These are phyloP conservation scores for Apiotrichum gamsii DNA, from an alignment of 1,284 basidiomycete species.

Conservation along the genomic window DNA sequence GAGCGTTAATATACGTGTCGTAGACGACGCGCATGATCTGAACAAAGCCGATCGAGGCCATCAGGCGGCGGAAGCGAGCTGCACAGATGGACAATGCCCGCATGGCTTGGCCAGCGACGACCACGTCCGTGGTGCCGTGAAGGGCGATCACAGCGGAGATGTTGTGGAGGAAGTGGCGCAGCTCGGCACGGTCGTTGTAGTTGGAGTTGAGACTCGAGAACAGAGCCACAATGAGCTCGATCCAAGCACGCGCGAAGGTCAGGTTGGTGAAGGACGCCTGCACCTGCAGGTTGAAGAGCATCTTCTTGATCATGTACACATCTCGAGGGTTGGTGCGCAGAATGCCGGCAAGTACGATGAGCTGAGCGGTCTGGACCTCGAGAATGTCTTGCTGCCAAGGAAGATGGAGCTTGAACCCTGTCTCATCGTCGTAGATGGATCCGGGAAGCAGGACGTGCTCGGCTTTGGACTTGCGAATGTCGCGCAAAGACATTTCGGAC, in stretches of 20 bases:
- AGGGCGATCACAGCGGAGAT: conserved; percentile 60
- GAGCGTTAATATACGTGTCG: conserved; percentile 60
- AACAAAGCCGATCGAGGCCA: conserved; percentile 63
- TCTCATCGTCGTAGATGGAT: conserved; percentile 51
- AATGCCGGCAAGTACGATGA: conserved; percentile 61
- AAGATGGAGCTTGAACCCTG: conserved; percentile 44
- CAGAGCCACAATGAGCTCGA: conserved; percentile 63
- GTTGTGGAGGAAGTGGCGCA: conserved; percentile 62
- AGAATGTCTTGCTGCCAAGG: conserved; percentile 52
- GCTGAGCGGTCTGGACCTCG: conserved; percentile 65
- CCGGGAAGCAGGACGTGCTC: conserved; percentile 63
- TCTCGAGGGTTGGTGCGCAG: conserved; percentile 64
- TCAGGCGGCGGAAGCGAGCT: conserved; percentile 67
- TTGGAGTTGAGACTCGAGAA: conserved; percentile 70
- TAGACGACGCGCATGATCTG: conserved; percentile 65
- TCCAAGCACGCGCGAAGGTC: conserved; percentile 59
- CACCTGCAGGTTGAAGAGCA: conserved; percentile 55
- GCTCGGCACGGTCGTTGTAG: conserved; percentile 65
- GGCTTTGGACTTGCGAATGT: conserved; percentile 66
- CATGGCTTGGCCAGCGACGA: conserved; percentile 60
- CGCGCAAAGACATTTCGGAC: conserved; percentile 64
- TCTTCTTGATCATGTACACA: conserved; percentile 64
- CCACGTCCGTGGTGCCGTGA: conserved; percentile 64
- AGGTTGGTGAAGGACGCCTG: conserved; percentile 26
- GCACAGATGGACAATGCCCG: conserved; percentile 64